These are phyloP conservation scores for Erythrophleum fordii DNA, from an alignment of 306 rosid genomes.

Conservation along the genomic window DNA sequence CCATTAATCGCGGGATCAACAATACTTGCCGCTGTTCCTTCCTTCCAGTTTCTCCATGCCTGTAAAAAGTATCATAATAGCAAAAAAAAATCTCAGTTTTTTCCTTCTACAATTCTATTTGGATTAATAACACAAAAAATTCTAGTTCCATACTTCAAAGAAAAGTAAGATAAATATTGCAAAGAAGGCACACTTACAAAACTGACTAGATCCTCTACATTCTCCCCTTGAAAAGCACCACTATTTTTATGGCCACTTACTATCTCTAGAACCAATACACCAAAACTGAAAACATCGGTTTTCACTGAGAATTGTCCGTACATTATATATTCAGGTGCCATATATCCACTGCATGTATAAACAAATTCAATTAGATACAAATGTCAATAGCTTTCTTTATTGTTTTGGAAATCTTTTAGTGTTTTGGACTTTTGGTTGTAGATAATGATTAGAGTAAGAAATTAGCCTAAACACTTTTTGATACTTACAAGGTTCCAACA, in stretches of 20 bases:
- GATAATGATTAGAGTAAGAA: neutral
- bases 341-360: constrained; percentile 52
- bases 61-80: constrained; percentile 14
- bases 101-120: neutral
- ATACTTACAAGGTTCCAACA: constrained; percentile 54
- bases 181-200: constrained; percentile 45
- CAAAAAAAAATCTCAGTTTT: neutral
- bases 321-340: constrained; percentile 62
- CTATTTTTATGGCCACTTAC: constrained; percentile 48
- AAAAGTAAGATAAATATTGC: neutral
- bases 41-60: constrained; percentile 63
- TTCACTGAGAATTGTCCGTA: constrained; percentile 51
- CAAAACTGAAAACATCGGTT: constrained; percentile 60
- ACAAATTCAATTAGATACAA: neutral
- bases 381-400: neutral
- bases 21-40: constrained; percentile 36
- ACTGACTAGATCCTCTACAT: constrained; percentile 40
- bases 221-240: constrained; percentile 12
- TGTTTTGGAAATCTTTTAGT: neutral
- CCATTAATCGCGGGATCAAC: constrained; percentile 43
- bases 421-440: neutral
- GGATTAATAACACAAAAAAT: neutral
- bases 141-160: neutral
- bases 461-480: neutral
- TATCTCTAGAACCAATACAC: constrained; percentile 58